Conservation (phyloP, 148 eudicot species). For the Simmondsia chinensis region DNA sequence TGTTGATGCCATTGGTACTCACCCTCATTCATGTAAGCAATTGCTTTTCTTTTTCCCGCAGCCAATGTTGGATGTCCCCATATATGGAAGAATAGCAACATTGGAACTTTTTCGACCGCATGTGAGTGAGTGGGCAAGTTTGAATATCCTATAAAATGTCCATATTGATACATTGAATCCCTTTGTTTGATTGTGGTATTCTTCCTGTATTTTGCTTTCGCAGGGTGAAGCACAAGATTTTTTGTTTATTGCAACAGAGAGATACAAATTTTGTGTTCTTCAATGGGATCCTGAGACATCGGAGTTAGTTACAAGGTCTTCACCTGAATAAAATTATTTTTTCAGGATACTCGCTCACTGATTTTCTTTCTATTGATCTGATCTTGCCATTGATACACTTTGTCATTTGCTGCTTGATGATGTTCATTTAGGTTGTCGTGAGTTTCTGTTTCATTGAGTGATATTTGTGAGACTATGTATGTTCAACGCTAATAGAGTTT, state of each 20-base stretch:
- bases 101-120: constrained; percentile 93
- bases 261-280: constrained; percentile 92
- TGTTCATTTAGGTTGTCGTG: too few species aligned
- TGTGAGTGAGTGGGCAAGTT: too few species aligned
- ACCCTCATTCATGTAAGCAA: not conserved
- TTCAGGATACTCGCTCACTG: not conserved
- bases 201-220: constrained; percentile 6
- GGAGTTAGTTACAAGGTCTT: constrained; percentile 87
- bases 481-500: too few species aligned
- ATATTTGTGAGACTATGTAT: too few species aligned
- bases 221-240: constrained; percentile 98
- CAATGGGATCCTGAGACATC: constrained; percentile 88
- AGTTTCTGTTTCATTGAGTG: too few species aligned
- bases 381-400: not conserved
- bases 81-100: constrained; percentile 96
- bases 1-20: too few species aligned
- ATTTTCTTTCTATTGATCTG: not conserved
- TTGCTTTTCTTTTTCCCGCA: constrained; percentile 13
- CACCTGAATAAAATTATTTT: not conserved
- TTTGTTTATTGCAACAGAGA: constrained; percentile 87
- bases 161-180: not conserved
- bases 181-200: constrained; percentile 3
- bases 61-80: constrained; percentile 97
- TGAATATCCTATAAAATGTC: too few species aligned
- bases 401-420: too few species aligned